Base-by-base conservation (phyloP, 108 stramenopile species). In the Pseudonitzschia multiseries region DNA sequence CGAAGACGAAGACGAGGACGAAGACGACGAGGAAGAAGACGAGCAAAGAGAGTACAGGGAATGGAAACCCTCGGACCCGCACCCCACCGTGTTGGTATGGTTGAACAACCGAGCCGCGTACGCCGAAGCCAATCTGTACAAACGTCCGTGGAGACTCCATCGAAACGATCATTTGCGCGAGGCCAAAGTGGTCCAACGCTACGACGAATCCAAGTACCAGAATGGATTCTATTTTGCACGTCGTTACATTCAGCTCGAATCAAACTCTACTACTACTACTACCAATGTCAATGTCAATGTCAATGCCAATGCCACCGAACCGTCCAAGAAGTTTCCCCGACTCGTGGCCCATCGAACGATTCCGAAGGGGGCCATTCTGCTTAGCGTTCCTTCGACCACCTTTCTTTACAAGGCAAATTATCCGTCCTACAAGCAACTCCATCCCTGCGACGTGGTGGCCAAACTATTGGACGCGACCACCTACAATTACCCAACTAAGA, bases 401-500 rank as follows among this genome's bases (percentile, higher is more conserved):
- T 62, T 62, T 62, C 2, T 62, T 3, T 62, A 40, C 36, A 31
- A 62, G 22, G 3, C 5, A 1, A 33, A 40, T 4, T 4, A 62
- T 33, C 33, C 32, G n/a, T 17, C 18, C 0, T 40, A 40, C n/a
- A 15, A 40, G 20, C 29, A 33, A n/a, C 36, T 62, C 32, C 61
- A 62, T 62, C 61, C 61, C 2, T 62, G 61, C 36, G 61, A 62
- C 36, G 61, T 62, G 32, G 32, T n/a, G 14, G n/a, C 61, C n/a
- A 33, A 10, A 40, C 1, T 62, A 3, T n/a, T 62, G 36, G 32
- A 62, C 29, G 20, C 61, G n/a, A 22, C 17, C 2, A 56, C 54
- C 54, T 56, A 56, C 22, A 1, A 21, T 56, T 24, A 4, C 54
- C 54, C 54, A 10, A 22, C 9, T 2, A 24, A 1, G 54, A 56